phyloP scores from a whole-genome alignment of 2,329 filamentous ascomycete genomes.

The Cladosporium halotolerans region DNA sequence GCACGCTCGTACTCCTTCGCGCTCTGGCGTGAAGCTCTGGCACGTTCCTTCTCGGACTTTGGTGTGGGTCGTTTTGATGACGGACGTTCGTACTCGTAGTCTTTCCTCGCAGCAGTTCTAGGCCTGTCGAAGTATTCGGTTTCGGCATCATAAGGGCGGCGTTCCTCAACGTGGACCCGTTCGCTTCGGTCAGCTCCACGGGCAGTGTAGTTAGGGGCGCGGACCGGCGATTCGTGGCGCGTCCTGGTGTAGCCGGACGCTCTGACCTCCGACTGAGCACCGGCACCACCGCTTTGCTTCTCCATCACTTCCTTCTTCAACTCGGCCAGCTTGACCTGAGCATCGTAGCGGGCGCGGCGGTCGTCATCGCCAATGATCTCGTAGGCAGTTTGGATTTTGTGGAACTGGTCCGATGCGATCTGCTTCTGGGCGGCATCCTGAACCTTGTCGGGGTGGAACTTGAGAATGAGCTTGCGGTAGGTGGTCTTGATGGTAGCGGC shows the following conservation, averaged over 20 bases:
- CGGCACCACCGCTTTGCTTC: conserved; percentile 25
- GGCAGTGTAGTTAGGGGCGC: conserved; percentile 20
- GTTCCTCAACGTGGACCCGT: conserved; percentile 26
- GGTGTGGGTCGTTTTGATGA: conserved; percentile 25
- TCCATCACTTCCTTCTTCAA: conserved; percentile 51
- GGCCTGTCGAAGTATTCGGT: conserved; percentile 33
- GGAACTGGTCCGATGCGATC: conserved; percentile 78
- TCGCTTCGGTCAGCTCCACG: conserved; percentile 16
- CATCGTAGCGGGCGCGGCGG: conserved; percentile 70
- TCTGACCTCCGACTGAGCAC: conserved; percentile 25
- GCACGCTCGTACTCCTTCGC: conserved; percentile 31
- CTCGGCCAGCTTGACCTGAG: conserved; percentile 61
- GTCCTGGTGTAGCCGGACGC: conserved; percentile 27
- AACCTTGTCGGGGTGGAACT: conserved; percentile 62
- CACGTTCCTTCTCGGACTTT: conserved; percentile 16
- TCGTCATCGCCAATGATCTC: conserved; percentile 77
- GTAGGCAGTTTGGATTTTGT: conserved; percentile 87
- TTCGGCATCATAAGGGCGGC: conserved; percentile 22
- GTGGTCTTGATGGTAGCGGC: conserved; percentile 77
- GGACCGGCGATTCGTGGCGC: conserved; percentile 26
- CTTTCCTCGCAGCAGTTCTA: conserved; percentile 32
- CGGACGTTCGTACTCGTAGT: conserved; percentile 34
- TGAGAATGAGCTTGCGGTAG: conserved; percentile 85
- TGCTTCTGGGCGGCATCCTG: conserved; percentile 70
- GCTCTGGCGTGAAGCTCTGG: conserved; percentile 15